Evolutionary conservation across 768 basidiomycete genomes (phyloP).

Genomic region (Boletellus ananas): DNA sequence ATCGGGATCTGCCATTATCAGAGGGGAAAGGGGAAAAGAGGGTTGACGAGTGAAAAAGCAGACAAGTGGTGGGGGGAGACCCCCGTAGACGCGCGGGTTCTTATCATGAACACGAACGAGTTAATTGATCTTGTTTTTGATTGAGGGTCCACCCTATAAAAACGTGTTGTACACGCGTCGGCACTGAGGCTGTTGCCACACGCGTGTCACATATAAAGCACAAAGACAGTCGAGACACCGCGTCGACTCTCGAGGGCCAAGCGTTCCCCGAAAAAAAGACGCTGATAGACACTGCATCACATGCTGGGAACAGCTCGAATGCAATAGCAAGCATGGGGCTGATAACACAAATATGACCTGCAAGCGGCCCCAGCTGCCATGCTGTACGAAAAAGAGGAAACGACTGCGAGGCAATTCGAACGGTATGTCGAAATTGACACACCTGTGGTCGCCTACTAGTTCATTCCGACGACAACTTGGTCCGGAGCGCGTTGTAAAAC

Average conservation of each 20-base stretch:
- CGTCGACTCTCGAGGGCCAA: slow-evolving; percentile 16
- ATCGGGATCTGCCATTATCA: slow-evolving; percentile 9
- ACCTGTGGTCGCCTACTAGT: slow-evolving; percentile 6
- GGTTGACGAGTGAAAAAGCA: neutral
- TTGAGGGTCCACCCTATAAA: slow-evolving; percentile 36
- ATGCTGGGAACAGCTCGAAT: neutral
- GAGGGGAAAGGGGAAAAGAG: neutral
- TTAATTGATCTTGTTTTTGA: slow-evolving; percentile 28
- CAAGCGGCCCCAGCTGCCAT: neutral
- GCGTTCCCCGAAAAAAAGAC: slow-evolving; percentile 5
- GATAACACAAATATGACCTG: too few species aligned
- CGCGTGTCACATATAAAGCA: slow-evolving; percentile 12
- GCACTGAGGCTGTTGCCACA: slow-evolving; percentile 29
- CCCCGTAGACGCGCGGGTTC: slow-evolving; percentile 22
- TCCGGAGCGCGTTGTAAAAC: neutral
- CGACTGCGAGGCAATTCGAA: neutral
- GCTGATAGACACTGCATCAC: neutral
- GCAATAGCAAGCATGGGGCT: too few species aligned
- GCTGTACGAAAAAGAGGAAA: slow-evolving; percentile 8
- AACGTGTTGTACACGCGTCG: slow-evolving; percentile 34
- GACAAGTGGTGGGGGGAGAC: slow-evolving; percentile 1
- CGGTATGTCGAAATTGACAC: neutral
- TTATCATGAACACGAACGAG: slow-evolving; percentile 23
- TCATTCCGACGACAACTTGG: neutral
- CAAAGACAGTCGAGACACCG: slow-evolving; percentile 18